Evolutionary conservation across 2,329 filamentous ascomycete genomes (phyloP), one percentile per base, ranked within the genome.

Genomic region (Colletotrichum sp.): DNA sequence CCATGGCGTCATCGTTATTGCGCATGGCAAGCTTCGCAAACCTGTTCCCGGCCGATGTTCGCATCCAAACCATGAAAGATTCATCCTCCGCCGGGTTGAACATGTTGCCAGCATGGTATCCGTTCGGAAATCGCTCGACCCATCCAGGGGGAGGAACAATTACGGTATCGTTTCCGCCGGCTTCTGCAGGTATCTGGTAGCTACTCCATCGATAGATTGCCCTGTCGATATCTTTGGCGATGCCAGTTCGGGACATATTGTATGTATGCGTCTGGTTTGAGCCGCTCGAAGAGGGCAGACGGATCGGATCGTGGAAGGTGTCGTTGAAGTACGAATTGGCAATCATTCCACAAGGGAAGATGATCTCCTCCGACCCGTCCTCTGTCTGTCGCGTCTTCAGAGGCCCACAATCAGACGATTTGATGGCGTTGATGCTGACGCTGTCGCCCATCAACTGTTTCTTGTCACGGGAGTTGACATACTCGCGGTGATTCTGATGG

Each of bases 1-100:
- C 70, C 62, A 71, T 71, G 8, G 24, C 52, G 3, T 67, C 26
- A 1, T 66, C 26, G 15, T 67, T 16, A 6, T 71, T 71, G 2
- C 26, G 61, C 62, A 48, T 67, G 13, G 69, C 60, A 10, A 70
- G 16, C 30, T 70, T 70, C 3, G 56, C 5, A 18, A 71, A 66
- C 1, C 38, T 56, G 2, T 48, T 24, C 1, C 30, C 43, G 3
- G 61, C 60, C 2, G 69, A 66, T 2, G 69, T 71, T 9, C 69
- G 61, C 69, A 71, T 71, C 69, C 69, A 71, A 7, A 71, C 61
- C 69, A 71, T 71, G 43, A 71, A 71, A 6, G 60, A 56, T 5
- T 71, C 69, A 24, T 71, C 69, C 18, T 32, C 43, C 15, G 69
- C 30, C 5, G 69, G 69, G 24, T 71, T 56, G 1, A 71, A 71